Evolutionary conservation across 495 filamentous ascomycete genomes (phyloP), one percentile per base, ranked within the genome.

Genomic region (Aspergillus hancockii): DNA sequence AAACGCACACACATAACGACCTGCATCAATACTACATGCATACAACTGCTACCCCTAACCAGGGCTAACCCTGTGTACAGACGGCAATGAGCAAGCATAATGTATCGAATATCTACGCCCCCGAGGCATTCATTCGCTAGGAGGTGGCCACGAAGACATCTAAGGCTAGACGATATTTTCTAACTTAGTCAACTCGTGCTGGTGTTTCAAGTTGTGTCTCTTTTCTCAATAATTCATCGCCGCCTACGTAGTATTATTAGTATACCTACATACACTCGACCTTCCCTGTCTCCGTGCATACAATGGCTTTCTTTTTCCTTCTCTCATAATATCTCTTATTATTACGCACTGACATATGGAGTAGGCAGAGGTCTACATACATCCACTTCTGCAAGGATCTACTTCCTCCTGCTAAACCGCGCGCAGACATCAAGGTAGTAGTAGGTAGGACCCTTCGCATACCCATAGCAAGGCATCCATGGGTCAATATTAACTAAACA

Each of bases 21-120:
- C 43, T 47, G 43, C 43, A 47, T 47, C 38, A 47, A 22, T 22
- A 47, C 43, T 47, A 47, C 43, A 47, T 47, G 43, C 43, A 47
- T 47, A 22, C 43, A 47, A 22, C 43, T 47, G 43, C 19, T 23
- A 23, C 43, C 38, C 38, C 38, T 41, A 16, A 16, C 38, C 38
- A 8, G 19, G 19, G 43, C 43, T 23, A 47, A 47, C 43, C 43
- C 43, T 47, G 19, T 4, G 21, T 6, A 8, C 32, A 36, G 32
- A 36, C 32, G 32, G 32, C 32, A 36, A 5, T 36, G 32, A 18
- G 40, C 19, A 22, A 18, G 40, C 19, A 22, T 21, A n/a, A n/a
- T 5, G 19, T n/a, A 21, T 47, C 43, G 23, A 21, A 8, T 47
- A 23, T 47, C 43, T 10, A 8, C 19, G 8, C 19, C 43, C 8